Base-by-base conservation (phyloP, 2,329 filamentous ascomycete genomes). In the Cordyceps javanica region DNA sequence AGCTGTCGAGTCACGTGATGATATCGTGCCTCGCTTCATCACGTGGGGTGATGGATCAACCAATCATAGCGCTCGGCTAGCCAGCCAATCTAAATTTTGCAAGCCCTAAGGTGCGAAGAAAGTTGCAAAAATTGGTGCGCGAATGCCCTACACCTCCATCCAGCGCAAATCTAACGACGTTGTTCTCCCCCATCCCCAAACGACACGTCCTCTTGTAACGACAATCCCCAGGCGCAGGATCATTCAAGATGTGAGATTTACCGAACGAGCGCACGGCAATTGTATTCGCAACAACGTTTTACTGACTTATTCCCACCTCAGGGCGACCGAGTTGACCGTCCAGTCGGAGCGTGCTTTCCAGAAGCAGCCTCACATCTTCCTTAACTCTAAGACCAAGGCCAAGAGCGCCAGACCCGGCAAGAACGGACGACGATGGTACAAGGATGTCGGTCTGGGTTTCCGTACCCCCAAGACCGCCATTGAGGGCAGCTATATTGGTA, bases 341-440 rank as follows among this genome's bases (percentile, higher is more conserved):
- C 94, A 99, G 88, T 95, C 91, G 78, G 94, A 99, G 89, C 93
- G 94, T 84, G 94, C 94, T 86, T 99, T 90, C 90, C 94, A 97
- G 82, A 99, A 99, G 89, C 93, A 99, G 87, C 94, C 94, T 79
- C 94, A 99, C 82, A 96, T 99, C 86, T 99, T 97, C 90, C 87
- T 90, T 74, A 97, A 97, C 88, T 84, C 88, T 76, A 99, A 99
- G 89, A 82, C 83, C 78, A 91, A 91, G 85, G 80, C 86, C 75
- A 88, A 89, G 80, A 90, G 89, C 77, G 82, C 82, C 78, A 88
- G 87, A 77, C 88, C 88, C 71, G 91, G 91, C 78, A 95, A 96
- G 87, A 89, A 86, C 77, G 91, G 90, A 72, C 89, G 90, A 81
- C 88, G 92, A 92, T 81, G 78, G 91, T 97, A 96, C 82, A 99